phyloP scores from a whole-genome alignment of 306 rosid species.

The Mimosa bimucronata region DNA sequence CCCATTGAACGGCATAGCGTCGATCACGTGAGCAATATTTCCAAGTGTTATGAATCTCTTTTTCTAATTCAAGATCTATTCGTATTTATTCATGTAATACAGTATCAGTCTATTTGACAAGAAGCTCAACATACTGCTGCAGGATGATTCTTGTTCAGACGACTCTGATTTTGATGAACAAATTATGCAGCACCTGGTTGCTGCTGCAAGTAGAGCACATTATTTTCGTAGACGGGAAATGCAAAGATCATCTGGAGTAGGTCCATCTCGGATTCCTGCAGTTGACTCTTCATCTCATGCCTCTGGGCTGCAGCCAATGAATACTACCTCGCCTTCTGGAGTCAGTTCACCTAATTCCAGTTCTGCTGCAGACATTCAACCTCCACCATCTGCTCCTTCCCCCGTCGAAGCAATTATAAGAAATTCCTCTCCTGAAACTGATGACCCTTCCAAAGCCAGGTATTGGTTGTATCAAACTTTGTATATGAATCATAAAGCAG shows the following conservation, averaged over 20 bases:
- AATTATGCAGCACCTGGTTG: slow-evolving; percentile 76
- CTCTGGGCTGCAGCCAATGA: slow-evolving; percentile 40
- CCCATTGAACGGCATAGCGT: slow-evolving; percentile 45
- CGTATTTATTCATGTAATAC: slow-evolving; percentile 21
- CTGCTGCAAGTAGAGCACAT: slow-evolving; percentile 65
- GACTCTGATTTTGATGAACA: slow-evolving; percentile 75
- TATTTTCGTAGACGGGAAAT: slow-evolving; percentile 59
- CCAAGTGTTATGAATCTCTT: slow-evolving; percentile 7
- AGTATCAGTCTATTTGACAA: slow-evolving; percentile 8
- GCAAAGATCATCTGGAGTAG: slow-evolving; percentile 60
- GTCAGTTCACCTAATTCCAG: slow-evolving; percentile 50
- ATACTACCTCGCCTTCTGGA: slow-evolving; percentile 43
- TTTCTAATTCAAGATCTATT: slow-evolving; percentile 21
- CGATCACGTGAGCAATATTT: slow-evolving; percentile 57
- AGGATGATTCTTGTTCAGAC: slow-evolving; percentile 73
- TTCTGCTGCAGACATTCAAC: slow-evolving; percentile 40
- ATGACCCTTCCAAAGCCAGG: slow-evolving; percentile 58
- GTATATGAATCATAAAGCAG: background rate
- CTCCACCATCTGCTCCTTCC: slow-evolving; percentile 32
- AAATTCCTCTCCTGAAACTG: slow-evolving; percentile 38
- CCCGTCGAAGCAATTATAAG: slow-evolving; percentile 31
- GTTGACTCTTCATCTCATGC: slow-evolving; percentile 44
- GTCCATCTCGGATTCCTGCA: slow-evolving; percentile 56
- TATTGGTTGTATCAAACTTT: slow-evolving; percentile 31
- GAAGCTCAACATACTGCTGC: slow-evolving; percentile 36